Percentiles rank a stretch among this genome's conserved stretches.
Evolutionary conservation across 192 early-diverging fungal genomes (phyloP).

Genomic region (Coemansia sp.): DNA sequence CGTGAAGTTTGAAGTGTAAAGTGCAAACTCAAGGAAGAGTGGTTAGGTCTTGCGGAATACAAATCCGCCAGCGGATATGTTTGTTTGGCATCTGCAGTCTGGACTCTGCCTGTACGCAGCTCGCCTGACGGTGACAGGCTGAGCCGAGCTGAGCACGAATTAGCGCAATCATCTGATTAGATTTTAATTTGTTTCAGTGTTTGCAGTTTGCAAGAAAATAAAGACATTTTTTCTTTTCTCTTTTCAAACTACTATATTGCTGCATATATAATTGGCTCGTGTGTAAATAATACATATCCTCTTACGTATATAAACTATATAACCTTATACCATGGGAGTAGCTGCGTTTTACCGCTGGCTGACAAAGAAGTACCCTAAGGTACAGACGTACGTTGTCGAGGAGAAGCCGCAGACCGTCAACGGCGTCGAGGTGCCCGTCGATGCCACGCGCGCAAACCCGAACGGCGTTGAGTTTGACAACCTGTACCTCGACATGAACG

Average conservation of each 20-base stretch:
- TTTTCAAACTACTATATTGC: neutral
- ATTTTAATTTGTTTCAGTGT: neutral
- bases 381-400: constrained; percentile 67
- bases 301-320: too few relatives aligned
- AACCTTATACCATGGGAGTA: constrained; percentile 62
- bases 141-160: constrained; percentile 1
- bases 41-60: too few relatives aligned
- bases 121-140: neutral
- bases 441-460: constrained; percentile 84
- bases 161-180: neutral
- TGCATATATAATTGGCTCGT: neutral
- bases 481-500: constrained; percentile 99
- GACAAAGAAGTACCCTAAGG: constrained; percentile 71
- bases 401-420: constrained; percentile 64
- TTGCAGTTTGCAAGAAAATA: neutral
- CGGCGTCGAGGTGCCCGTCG: constrained; percentile 77
- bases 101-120: neutral
- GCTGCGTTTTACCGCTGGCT: constrained; percentile 81
- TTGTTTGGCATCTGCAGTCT: too few relatives aligned
- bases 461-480: constrained; percentile 94
- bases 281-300: neutral
- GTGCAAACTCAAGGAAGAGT: neutral
- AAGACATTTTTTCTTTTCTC: constrained; percentile 3
- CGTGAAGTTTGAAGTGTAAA: neutral
- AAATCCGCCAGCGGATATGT: too few relatives aligned